Percentiles rank a stretch among this genome's conserved stretches.
Evolutionary conservation across 2,329 filamentous ascomycete species (phyloP).

Genomic region (Botrytis hyacinthi): DNA sequence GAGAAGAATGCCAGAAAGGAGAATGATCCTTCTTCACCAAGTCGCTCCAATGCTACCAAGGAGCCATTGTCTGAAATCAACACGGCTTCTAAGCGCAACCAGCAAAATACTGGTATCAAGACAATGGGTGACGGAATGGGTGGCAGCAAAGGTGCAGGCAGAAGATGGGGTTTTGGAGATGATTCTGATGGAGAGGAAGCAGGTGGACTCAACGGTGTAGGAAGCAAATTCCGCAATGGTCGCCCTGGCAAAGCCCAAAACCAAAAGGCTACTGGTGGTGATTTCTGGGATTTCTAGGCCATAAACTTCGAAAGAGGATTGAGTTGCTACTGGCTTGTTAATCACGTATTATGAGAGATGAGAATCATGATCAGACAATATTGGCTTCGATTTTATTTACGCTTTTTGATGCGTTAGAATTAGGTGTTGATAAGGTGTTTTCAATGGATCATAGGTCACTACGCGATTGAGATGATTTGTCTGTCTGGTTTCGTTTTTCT

Average conservation of each 20-base stretch:
- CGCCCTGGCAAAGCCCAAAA: conserved; percentile 33
- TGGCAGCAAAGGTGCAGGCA: conserved; percentile 42
- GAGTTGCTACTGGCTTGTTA: neutral
- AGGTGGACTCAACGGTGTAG: conserved; percentile 27
- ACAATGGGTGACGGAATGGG: conserved; percentile 57
- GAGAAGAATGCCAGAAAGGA: conserved; percentile 40
- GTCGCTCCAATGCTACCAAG: neutral
- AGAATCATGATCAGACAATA: conserved; percentile 15
- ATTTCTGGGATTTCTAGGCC: conserved; percentile 42
- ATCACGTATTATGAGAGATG: conserved; percentile 16
- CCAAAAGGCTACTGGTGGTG: conserved; percentile 37
- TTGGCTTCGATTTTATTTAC: neutral
- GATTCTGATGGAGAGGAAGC: conserved; percentile 46
- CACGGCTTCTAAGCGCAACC: conserved; percentile 28
- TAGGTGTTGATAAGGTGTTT: neutral
- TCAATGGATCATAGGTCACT: neutral
- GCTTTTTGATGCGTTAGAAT: neutral
- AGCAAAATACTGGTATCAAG: conserved; percentile 32
- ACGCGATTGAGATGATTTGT: neutral
- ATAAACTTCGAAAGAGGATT: neutral
- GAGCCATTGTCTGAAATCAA: conserved; percentile 22
- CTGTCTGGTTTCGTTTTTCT: neutral
- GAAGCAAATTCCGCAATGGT: conserved; percentile 31
- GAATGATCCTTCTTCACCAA: conserved; percentile 28
- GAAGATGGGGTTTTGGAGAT: conserved; percentile 57